Conservation (phyloP, 2,329 filamentous ascomycete species). For the Colletotrichum somersetense region DNA sequence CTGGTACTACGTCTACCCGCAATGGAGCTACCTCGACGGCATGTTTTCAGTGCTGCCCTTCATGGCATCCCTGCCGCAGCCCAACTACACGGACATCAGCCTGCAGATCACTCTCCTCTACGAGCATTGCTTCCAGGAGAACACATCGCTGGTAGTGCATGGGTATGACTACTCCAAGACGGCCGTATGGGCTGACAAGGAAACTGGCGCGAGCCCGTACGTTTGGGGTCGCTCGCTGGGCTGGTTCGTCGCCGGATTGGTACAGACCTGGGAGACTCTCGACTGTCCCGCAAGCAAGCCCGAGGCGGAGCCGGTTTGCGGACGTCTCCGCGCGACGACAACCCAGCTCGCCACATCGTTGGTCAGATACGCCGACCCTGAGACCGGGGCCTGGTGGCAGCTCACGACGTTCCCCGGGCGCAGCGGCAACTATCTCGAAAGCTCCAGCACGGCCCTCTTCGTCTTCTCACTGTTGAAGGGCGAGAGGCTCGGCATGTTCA, state of each 20-base stretch:
- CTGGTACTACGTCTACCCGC: conserved; percentile 59
- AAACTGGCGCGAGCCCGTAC: conserved; percentile 41
- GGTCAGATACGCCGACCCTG: conserved; percentile 23
- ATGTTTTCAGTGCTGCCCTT: conserved; percentile 64
- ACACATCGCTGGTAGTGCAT: conserved; percentile 36
- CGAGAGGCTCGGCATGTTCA: conserved; percentile 21
- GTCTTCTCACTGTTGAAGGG: conserved; percentile 38
- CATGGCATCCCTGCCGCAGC: conserved; percentile 40
- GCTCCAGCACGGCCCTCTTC: conserved; percentile 42
- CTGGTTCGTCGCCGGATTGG: conserved; percentile 42
- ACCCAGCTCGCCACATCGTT: conserved; percentile 28
- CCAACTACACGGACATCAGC: conserved; percentile 44
- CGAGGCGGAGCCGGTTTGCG: conserved; percentile 19
- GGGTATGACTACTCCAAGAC: conserved; percentile 41
- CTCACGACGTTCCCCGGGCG: conserved; percentile 35
- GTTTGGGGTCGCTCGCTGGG: conserved; percentile 41
- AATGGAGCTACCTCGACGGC: conserved; percentile 67
- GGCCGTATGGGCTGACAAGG: conserved; percentile 39
- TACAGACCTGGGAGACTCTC: conserved; percentile 39
- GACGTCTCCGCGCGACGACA: conserved; percentile 9
- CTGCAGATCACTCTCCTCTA: conserved; percentile 43
- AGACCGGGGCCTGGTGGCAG: conserved; percentile 42
- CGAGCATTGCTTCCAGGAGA: conserved; percentile 35
- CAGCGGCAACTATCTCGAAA: conserved; percentile 42
- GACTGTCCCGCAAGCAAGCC: conserved; percentile 16